Percentiles rank a stretch among this genome's conserved stretches.
Conservation (phyloP, 192 early-diverging fungal genomes). For the Coemansia sp. region DNA sequence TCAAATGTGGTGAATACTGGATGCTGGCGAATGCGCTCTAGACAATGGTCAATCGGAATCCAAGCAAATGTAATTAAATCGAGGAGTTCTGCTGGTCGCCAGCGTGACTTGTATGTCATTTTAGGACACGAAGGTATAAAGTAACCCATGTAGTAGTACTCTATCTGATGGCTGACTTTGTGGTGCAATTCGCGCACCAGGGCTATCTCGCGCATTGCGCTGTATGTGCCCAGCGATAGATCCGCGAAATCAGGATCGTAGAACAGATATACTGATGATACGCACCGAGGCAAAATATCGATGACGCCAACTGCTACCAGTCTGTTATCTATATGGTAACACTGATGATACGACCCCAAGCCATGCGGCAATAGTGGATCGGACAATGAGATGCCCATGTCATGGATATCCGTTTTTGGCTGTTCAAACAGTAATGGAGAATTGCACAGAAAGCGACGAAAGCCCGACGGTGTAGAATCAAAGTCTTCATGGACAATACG, state of each 20-base stretch:
- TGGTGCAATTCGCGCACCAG: constrained; percentile 56
- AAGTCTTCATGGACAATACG: constrained; percentile 74
- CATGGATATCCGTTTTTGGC: not conserved
- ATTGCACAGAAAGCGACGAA: constrained; percentile 71
- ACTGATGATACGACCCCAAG: constrained; percentile 87
- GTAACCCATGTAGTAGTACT: constrained; percentile 94
- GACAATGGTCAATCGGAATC: constrained; percentile 43
- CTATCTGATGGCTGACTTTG: constrained; percentile 47
- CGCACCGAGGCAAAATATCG: constrained; percentile 83
- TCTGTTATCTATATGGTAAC: constrained; percentile 79
- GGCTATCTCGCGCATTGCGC: constrained; percentile 80
- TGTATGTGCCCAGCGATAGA: constrained; percentile 82
- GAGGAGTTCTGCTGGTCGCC: constrained; percentile 77
- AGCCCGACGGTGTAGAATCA: constrained; percentile 55
- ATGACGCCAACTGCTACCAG: constrained; percentile 90
- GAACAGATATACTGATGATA: constrained; percentile 92
- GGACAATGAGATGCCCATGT: not conserved
- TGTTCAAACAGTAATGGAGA: constrained; percentile 59
- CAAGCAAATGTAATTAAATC: constrained; percentile 62
- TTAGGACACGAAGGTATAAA: constrained; percentile 90
- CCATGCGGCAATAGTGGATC: constrained; percentile 15
- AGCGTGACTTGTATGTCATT: constrained; percentile 94
- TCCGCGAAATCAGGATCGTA: constrained; percentile 85
- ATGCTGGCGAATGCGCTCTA: constrained; percentile 36
- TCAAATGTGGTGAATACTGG: constrained; percentile 42